phyloP scores from a whole-genome alignment of 139 green algal species.

The Picochlorum sp. region DNA sequence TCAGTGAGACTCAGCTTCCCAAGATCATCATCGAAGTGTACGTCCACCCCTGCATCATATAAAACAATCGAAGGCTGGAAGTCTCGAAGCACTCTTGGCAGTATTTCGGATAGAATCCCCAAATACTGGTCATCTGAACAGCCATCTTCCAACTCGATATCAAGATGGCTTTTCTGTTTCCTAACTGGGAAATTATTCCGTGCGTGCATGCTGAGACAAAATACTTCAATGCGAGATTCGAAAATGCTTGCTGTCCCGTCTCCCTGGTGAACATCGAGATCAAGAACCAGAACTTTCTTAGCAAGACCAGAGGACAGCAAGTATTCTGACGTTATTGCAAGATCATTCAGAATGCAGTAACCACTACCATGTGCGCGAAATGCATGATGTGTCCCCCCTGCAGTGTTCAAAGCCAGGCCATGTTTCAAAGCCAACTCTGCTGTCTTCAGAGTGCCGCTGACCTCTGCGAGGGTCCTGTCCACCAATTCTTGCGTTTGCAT shows the following conservation, averaged over 20 bases:
- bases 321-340: conserved; percentile 52
- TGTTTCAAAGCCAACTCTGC: conserved; percentile 65
- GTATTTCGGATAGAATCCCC: conserved; percentile 18
- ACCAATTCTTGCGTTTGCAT: conserved; percentile 23
- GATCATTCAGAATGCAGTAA: conserved; percentile 85
- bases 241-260: conserved; percentile 58
- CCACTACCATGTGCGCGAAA: conserved; percentile 50
- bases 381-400: conserved; percentile 78
- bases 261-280: conserved; percentile 84
- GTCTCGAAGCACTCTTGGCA: conserved; percentile 34
- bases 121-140: conserved; percentile 50
- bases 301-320: conserved; percentile 30
- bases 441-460: conserved; percentile 73
- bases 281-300: conserved; percentile 62
- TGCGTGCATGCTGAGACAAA: conserved; percentile 70
- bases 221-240: conserved; percentile 18
- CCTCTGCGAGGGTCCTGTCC: conserved; percentile 30
- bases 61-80: conserved; percentile 71
- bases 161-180: conserved; percentile 61
- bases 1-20: conserved; percentile 53
- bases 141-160: conserved; percentile 61
- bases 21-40: conserved; percentile 58
- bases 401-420: conserved; percentile 70
- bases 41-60: conserved; percentile 79
- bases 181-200: conserved; percentile 70